Base-by-base conservation (phyloP, 2,329 filamentous ascomycete species). In the Aschersonia sp. region DNA sequence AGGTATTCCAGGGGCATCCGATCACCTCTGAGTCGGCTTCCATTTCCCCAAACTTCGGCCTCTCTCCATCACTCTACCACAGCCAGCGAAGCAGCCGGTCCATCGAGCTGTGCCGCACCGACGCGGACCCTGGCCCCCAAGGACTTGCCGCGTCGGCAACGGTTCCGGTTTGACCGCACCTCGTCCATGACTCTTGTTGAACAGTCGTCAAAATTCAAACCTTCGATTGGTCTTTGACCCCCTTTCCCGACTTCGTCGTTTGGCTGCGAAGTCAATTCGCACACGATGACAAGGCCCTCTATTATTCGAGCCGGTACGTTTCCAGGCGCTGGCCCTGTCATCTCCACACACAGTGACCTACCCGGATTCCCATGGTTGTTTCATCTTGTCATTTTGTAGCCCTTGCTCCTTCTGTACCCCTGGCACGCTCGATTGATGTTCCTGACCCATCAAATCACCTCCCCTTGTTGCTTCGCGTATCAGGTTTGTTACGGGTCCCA, bases 251-350 rank as follows among this genome's bases (percentile, higher is more conserved):
- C 11, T 42, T 39, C 35, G 35, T 12, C 8, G 35, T 39, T 12
- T 39, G 35, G 35, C 35, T 8, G 12, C 7, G 11, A 22, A 22
- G 22, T 22, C 22, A 12, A 37, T 12, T 37, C 12, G 35, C 35
- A 12, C 44, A 39, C 39, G 22, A 79, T 79, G 75, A 75, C 74
- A 59, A 73, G 75, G 65, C 75, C 75, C 58, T 69, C 70, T 56
- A 76, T 79, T 56, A 69, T 79, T 64, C 73, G 75, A 60, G 75
- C 75, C 60, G 75, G 75, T 79, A 74, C 57, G 75, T 76, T 66
- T 53, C 29, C 48, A 49, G 51, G 56, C 45, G 51, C 49, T 49
- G 53, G 51, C 12, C 9, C 9, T 39, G 8, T 12, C 35, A 39
- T 39, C 8, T 9, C 35, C 12, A 12, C 22, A 22, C 22, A 22